Conservation (phyloP, 2,329 filamentous ascomycete genomes). For the Calycina marina region DNA sequence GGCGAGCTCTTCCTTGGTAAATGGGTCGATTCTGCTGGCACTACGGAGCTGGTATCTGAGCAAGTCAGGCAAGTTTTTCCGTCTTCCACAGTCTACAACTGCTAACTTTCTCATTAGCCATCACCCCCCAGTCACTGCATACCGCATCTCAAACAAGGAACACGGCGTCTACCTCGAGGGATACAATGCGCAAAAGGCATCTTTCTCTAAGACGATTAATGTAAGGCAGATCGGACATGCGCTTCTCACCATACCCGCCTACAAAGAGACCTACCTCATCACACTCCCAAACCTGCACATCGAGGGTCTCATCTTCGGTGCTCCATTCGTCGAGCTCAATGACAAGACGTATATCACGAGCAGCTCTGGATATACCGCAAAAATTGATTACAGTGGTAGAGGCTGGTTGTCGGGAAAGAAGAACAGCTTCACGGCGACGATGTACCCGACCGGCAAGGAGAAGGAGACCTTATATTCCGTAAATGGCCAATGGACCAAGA, state of each 20-base stretch:
- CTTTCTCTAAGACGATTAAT: constrained; percentile 84
- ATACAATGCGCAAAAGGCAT: constrained; percentile 93
- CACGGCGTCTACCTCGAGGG: constrained; percentile 69
- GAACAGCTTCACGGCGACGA: constrained; percentile 66
- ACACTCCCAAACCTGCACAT: constrained; percentile 86
- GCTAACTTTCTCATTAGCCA: constrained; percentile 36
- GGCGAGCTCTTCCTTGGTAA: constrained; percentile 87
- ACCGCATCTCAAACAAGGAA: constrained; percentile 76
- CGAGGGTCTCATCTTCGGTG: constrained; percentile 74
- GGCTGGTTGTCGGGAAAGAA: constrained; percentile 95
- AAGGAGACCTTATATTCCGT: constrained; percentile 67
- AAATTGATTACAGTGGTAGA: constrained; percentile 85
- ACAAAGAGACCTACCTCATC: constrained; percentile 59
- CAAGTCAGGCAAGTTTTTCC: constrained; percentile 56
- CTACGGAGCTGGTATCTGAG: constrained; percentile 78
- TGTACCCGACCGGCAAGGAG: constrained; percentile 57
- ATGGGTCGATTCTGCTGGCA: constrained; percentile 73
- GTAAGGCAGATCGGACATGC: constrained; percentile 93
- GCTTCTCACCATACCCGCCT: constrained; percentile 54
- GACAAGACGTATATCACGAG: constrained; percentile 73
- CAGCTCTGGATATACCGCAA: constrained; percentile 72
- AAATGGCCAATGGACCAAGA: constrained; percentile 81
- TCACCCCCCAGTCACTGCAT: constrained; percentile 89
- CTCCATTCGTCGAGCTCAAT: constrained; percentile 85
- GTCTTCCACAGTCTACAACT: neutral